These are phyloP conservation scores for Cryptococcus sp. DNA, from an alignment of 1,284 basidiomycete species.

Conservation along the genomic window DNA sequence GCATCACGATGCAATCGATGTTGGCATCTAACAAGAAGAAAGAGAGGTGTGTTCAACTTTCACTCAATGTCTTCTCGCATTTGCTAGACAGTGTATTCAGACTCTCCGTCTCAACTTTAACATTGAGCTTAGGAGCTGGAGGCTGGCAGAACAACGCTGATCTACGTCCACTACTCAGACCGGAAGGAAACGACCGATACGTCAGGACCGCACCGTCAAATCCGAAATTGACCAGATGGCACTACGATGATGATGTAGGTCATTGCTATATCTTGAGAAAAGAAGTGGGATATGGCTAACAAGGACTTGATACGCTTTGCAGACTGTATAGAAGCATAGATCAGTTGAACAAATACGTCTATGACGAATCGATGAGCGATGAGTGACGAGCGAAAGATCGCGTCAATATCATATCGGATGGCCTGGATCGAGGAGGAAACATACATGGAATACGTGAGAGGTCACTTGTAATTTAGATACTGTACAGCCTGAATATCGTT, in stretches of 20 bases:
- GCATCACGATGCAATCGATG: slow-evolving; percentile 56
- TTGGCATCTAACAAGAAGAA: slow-evolving; percentile 53
- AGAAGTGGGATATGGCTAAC: background rate
- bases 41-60: slow-evolving; percentile 35
- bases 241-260: slow-evolving; percentile 52
- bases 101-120: background rate
- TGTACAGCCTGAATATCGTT: no score
- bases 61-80: background rate
- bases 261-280: background rate
- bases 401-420: no score
- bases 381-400: no score
- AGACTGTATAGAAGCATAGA: slow-evolving; percentile 19
- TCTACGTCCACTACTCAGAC: slow-evolving; percentile 22
- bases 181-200: slow-evolving; percentile 50
- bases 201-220: slow-evolving; percentile 47
- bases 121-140: background rate
- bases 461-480: no score
- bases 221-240: slow-evolving; percentile 50
- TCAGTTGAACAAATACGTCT: background rate
- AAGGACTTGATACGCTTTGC: background rate
- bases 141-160: background rate
- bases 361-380: no score
- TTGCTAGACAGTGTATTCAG: background rate
- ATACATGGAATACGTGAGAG: no score
- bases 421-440: no score